These are phyloP conservation scores for Pelargonium australe DNA, from an alignment of 441 rosid species.

Conservation along the genomic window DNA sequence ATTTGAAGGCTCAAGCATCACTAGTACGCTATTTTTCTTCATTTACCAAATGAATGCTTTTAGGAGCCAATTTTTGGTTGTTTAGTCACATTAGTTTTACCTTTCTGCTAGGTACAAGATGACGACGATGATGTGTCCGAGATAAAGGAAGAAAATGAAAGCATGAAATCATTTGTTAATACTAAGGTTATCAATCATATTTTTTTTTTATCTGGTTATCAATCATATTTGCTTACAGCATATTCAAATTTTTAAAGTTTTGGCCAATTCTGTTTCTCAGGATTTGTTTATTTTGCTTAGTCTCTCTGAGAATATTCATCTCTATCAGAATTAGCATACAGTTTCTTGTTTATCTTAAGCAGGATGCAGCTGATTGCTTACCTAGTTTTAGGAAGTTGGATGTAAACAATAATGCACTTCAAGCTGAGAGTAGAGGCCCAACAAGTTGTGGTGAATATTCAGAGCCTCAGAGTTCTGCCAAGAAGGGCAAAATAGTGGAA, in stretches of 20 bases:
- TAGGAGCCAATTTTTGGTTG: background rate
- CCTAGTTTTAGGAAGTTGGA: conserved; percentile 29
- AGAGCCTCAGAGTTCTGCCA: conserved; percentile 32
- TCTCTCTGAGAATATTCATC: background rate
- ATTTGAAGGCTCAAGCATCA: conserved; percentile 90
- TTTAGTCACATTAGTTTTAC: conserved; percentile 9
- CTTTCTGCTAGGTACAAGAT: conserved; percentile 52
- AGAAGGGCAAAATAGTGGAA: conserved; percentile 46
- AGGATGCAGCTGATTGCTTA: conserved; percentile 29
- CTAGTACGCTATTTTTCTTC: conserved; percentile 43
- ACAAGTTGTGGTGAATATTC: conserved; percentile 28
- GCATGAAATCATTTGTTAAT: conserved; percentile 26
- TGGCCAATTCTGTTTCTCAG: background rate
- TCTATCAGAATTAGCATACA: conserved; percentile 5
- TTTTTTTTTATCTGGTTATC: no score
- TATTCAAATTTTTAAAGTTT: background rate
- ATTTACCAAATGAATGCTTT: background rate
- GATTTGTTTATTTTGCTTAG: background rate
- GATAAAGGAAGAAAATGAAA: conserved; percentile 54
- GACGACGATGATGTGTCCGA: conserved; percentile 50
- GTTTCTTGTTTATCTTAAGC: conserved; percentile 22
- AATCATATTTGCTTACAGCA: background rate
- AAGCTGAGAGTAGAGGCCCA: conserved; percentile 32
- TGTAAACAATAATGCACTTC: conserved; percentile 27
- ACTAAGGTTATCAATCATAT: conserved; percentile 39